Evolutionary conservation across 352 stramenopile genomes (phyloP).

Genomic region (Globisporangium canariense): DNA sequence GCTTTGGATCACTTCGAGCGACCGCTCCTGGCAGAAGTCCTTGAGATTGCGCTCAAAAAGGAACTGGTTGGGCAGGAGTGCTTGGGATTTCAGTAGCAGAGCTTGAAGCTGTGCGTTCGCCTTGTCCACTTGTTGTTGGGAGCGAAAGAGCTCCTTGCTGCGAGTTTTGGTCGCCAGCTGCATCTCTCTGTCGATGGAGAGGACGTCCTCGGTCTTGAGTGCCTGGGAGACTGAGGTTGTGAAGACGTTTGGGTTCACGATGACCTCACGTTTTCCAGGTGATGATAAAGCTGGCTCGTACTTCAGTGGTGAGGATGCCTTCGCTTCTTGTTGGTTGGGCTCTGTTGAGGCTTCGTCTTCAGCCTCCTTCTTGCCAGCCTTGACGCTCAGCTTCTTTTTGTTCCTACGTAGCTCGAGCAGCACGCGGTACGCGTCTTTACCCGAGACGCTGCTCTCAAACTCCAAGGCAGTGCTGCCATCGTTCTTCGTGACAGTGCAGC

Average conservation of each 20-base stretch:
- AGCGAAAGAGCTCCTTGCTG: slow-evolving; percentile 23
- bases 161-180: slow-evolving; percentile 20
- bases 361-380: slow-evolving; percentile 1
- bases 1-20: slow-evolving; percentile 36
- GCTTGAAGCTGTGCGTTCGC: slow-evolving; percentile 24
- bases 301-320: neutral
- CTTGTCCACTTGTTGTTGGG: slow-evolving; percentile 16
- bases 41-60: slow-evolving; percentile 59
- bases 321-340: neutral
- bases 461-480: neutral
- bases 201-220: neutral
- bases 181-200: slow-evolving; percentile 19
- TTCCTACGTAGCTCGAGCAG: slow-evolving; percentile 30
- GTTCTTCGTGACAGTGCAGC: neutral
- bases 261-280: neutral
- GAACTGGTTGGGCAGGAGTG: slow-evolving; percentile 43
- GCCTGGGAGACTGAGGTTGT: neutral
- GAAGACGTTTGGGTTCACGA: neutral
- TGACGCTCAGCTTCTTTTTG: slow-evolving; percentile 14
- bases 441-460: slow-evolving; percentile 14
- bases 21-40: slow-evolving; percentile 34
- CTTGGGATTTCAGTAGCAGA: slow-evolving; percentile 30
- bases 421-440: slow-evolving; percentile 40
- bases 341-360: neutral
- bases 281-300: neutral